Evolutionary conservation across 2,329 filamentous ascomycete genomes (phyloP), one percentile per base, ranked within the genome.

Genomic region (Fusarium lyarnte): DNA sequence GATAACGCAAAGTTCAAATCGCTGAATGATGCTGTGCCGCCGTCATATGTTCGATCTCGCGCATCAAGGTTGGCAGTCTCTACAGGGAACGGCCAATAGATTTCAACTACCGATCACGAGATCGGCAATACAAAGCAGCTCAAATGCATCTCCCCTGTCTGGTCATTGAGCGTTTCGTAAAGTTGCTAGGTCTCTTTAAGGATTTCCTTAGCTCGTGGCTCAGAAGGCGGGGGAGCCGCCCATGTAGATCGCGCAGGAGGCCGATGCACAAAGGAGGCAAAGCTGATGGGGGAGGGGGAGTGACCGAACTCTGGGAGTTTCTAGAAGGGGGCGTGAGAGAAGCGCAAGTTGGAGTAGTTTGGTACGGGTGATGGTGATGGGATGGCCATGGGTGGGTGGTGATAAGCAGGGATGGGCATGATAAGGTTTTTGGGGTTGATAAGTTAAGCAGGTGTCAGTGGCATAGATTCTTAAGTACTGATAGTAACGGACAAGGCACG

Each of bases 241-340:
- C 51, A 73, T 55, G 69, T 47, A 72, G 70, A 72, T 72, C 70
- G 41, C 53, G 55, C 52, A 54, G 35, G 41, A 69, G 19, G 23
- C 47, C 23, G 58, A 64, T 68, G 45, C 52, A 59, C 42, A 66
- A 39, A 42, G 38, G 63, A 49, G 49, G 46, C 58, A 63, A 38
- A 33, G 33, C 7, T 39, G 35, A 52, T 17, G 21, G 35, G 65
- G 62, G 63, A 35, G 66, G 68, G 58, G 33, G 57, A 21, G 59
- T 51, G 39, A 8, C 33, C 46, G 17, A 31, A 33, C 13, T 41
- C 8, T 19, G 42, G 10, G 29, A 58, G 36, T 64, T 67, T 71
- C 57, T 63, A 69, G 58, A 71, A 72, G 58, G 53, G 68, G 63
- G 63, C 49, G 61, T 64, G 41, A 54, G 43, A 36, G 52, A 66